phyloP scores from a whole-genome alignment of 805 yeast species.

The Saccharomycopsis selenospora region DNA sequence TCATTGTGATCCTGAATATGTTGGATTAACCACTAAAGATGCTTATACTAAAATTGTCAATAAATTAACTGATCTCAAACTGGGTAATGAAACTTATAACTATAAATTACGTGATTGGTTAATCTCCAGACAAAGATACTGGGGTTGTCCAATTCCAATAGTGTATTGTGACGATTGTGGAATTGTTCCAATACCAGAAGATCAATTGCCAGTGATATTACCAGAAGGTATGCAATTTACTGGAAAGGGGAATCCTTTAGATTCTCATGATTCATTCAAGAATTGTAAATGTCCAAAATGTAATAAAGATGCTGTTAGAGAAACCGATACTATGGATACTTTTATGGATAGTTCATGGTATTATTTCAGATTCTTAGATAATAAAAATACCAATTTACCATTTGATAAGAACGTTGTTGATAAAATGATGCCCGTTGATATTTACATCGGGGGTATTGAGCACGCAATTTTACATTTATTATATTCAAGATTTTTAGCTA shows the following conservation, averaged over 20 bases:
- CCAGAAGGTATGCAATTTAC: conserved; percentile 46
- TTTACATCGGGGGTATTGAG: conserved; percentile 92
- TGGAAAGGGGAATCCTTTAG: conserved; percentile 61
- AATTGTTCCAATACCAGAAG: conserved; percentile 84
- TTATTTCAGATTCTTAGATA: conserved; percentile 74
- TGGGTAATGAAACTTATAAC: conserved; percentile 46
- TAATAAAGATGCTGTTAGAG: conserved; percentile 61
- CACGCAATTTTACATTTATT: conserved; percentile 91
- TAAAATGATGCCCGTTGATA: conserved; percentile 69
- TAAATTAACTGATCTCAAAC: conserved; percentile 31
- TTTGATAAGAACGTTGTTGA: conserved; percentile 47
- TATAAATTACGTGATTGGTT: conserved; percentile 87
- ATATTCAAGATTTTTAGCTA: conserved; percentile 79
- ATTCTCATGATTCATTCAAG: conserved; percentile 58
- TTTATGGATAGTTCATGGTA: conserved; percentile 99
- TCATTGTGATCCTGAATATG: conserved; percentile 37
- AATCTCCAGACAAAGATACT: conserved; percentile 86
- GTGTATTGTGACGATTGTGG: conserved; percentile 86
- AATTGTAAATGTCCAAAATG: conserved; percentile 79
- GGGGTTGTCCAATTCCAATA: conserved; percentile 99
- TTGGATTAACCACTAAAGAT: conserved; percentile 41
- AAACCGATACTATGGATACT: conserved; percentile 98
- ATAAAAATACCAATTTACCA: conserved; percentile 49
- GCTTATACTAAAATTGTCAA: conserved; percentile 46
- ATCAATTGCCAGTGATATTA: conserved; percentile 72